Evolutionary conservation across 805 yeast genomes (phyloP), one percentile per base, ranked within the genome.

Genomic region (Candida glaebosa): DNA sequence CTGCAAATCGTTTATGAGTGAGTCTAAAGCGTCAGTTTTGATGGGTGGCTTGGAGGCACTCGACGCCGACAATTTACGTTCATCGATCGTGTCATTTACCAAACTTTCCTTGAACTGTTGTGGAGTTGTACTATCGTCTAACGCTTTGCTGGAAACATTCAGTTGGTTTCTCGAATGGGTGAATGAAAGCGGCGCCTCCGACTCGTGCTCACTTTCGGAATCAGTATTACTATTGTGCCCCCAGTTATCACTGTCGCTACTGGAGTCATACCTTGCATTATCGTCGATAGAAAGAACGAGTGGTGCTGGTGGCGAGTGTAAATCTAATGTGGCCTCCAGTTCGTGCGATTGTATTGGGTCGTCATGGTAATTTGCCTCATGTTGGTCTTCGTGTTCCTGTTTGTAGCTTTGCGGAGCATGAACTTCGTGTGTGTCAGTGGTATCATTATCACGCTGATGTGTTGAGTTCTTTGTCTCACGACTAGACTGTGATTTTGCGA

Each of bases 1-100:
- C 37, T 57, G 56, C 19, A 69, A 50, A 43, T 69, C 72, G 40
- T 59, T 52, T 14, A 69, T 68, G n/a, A 69, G 49, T 4, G 66
- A 56, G 41, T 68, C 73, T 22, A 69, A 48, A 4, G 65, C 63
- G 30, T 56, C 64, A 3, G 64, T 15, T 39, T 37, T 14, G 37
- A 34, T 7, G 18, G 18, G 33, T 22, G 10, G 15, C 10, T n/a
- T 19, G 20, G 26, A 3, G 20, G 3, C 12, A 14, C 12, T 32
- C 12, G 28, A 24, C 6, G 16, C 31, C 9, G 31, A 28, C 16
- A 28, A 5, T 12, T 28, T 28, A 6, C 16, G 16, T 12, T 28
- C 14, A 6, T 5, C 5, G 5, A 28, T 14, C n/a, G n/a, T n/a
- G 14, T 28, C 31, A 28, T 14, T 14, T 3, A 4, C 7, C 15